phyloP scores from a whole-genome alignment of 495 filamentous ascomycete species.

The Jackrogersella minutella region DNA sequence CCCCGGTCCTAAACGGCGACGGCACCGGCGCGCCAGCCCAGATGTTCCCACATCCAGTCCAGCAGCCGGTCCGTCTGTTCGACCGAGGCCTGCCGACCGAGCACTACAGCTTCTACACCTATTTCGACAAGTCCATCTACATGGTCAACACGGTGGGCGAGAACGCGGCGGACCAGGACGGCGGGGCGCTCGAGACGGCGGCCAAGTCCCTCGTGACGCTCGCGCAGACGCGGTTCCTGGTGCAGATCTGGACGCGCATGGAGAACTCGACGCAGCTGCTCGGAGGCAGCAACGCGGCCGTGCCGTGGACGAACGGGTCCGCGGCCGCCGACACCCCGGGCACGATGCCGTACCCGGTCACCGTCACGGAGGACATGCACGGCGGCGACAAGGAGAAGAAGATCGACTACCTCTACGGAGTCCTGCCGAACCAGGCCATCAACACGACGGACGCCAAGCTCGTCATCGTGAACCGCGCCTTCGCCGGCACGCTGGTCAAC shows the following conservation, averaged over 20 bases:
- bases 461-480: slow-evolving; percentile 64
- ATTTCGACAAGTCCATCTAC: slow-evolving; percentile 90
- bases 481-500: slow-evolving; percentile 65
- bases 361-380: slow-evolving; percentile 81
- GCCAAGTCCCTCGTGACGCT: slow-evolving; percentile 80
- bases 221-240: slow-evolving; percentile 82
- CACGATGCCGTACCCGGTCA: slow-evolving; percentile 86
- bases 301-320: slow-evolving; percentile 33
- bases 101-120: slow-evolving; percentile 93
- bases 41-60: slow-evolving; percentile 70
- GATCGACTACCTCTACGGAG: slow-evolving; percentile 72
- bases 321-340: slow-evolving; percentile 60
- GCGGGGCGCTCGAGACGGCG: slow-evolving; percentile 66
- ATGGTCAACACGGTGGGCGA: slow-evolving; percentile 55
- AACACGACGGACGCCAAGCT: slow-evolving; percentile 61
- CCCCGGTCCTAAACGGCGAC: slow-evolving; percentile 66
- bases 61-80: slow-evolving; percentile 86
- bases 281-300: slow-evolving; percentile 2
- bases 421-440: slow-evolving; percentile 63
- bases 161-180: slow-evolving; percentile 65
- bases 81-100: slow-evolving; percentile 80
- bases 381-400: slow-evolving; percentile 71
- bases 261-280: slow-evolving; percentile 57
- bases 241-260: slow-evolving; percentile 86
- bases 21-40: slow-evolving; percentile 75